Conservation (phyloP, 2,329 filamentous ascomycete genomes). For the Fusarium irregulare region DNA sequence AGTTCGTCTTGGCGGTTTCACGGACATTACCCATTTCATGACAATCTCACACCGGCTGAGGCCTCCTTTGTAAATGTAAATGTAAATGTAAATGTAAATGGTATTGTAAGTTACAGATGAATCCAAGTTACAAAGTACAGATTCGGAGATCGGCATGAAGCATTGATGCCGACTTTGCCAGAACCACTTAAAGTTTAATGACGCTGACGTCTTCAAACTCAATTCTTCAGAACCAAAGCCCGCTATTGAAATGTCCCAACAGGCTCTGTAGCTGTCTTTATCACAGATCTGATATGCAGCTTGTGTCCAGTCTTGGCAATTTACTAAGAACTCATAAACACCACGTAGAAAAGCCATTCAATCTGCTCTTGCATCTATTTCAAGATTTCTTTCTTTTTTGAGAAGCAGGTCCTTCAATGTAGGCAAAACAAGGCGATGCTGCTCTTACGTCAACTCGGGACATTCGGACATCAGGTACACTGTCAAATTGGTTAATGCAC, state of each 20-base stretch:
- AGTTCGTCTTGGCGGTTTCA: neutral
- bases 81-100: no score
- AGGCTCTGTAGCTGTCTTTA: neutral
- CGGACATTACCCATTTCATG: neutral
- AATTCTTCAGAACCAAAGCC: neutral
- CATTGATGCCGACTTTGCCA: neutral
- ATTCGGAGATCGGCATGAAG: neutral
- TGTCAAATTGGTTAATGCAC: no score
- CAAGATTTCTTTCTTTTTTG: no score
- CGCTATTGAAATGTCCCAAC: neutral
- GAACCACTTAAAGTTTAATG: constrained; percentile 1
- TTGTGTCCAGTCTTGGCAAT: neutral
- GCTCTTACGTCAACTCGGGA: no score
- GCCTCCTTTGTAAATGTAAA: neutral
- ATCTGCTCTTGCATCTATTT: no score
- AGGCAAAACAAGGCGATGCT: no score
- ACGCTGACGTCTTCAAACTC: neutral
- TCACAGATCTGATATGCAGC: neutral
- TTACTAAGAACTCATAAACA: no score
- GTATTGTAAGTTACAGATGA: neutral
- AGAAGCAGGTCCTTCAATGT: no score
- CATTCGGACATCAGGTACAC: no score
- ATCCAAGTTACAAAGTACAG: neutral
- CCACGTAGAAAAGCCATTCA: no score
- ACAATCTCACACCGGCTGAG: neutral